A percentile compares a stretch with the other conserved stretches of the same genome.
Evolutionary conservation across 257 asterid species (phyloP).

Genomic region (Verbascum thapsus): DNA sequence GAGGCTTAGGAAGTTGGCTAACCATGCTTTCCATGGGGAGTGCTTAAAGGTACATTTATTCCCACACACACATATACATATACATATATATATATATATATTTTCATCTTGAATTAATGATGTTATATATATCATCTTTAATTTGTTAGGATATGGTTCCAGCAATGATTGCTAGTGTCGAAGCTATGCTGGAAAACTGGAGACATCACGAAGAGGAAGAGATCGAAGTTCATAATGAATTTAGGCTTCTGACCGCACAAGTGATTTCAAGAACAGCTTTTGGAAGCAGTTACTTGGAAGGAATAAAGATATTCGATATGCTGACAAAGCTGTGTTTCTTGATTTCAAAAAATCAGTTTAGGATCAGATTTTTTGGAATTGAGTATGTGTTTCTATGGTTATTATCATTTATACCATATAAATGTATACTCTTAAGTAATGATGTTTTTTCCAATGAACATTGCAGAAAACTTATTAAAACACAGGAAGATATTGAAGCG

Average conservation of each 20-base stretch:
- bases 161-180: conserved; percentile 48
- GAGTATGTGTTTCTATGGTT: conserved; percentile 43
- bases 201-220: conserved; percentile 37
- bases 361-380: conserved; percentile 28
- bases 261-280: conserved; percentile 67
- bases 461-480: conserved; percentile 25
- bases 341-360: conserved; percentile 21
- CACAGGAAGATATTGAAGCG: conserved; percentile 47
- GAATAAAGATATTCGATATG: conserved; percentile 51
- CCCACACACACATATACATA: no score
- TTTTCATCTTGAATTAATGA: no score
- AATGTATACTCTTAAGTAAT: no score
- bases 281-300: conserved; percentile 68
- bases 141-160: conserved; percentile 53
- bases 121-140: no score
- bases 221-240: conserved; percentile 47
- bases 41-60: conserved; percentile 55
- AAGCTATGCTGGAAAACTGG: conserved; percentile 52
- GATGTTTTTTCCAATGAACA: no score
- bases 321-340: conserved; percentile 31
- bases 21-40: conserved; percentile 64
- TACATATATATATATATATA: no score
- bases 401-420: no score
- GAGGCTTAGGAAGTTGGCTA: conserved; percentile 54
- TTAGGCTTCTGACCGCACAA: conserved; percentile 49